Percentiles rank a stretch among this genome's conserved stretches.
These are phyloP conservation scores for Lepiota venenata DNA, from an alignment of 768 basidiomycete species.

Conservation along the genomic window DNA sequence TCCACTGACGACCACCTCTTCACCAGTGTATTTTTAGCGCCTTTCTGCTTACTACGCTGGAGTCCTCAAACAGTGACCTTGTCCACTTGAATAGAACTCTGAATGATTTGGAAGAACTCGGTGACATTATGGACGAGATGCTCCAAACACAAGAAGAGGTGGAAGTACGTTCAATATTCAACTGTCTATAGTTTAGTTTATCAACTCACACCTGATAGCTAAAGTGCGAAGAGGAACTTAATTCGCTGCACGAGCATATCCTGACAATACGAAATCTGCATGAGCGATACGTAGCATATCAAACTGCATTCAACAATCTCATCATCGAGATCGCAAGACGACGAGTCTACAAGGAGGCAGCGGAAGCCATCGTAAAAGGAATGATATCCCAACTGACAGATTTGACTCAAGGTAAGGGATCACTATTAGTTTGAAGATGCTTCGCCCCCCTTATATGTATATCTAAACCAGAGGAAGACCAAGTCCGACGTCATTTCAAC, in stretches of 20 bases:
- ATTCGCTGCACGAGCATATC: constrained; percentile 57
- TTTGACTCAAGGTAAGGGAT: constrained; percentile 61
- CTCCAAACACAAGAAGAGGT: constrained; percentile 62
- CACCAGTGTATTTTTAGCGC: constrained; percentile 34
- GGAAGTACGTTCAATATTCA: constrained; percentile 43
- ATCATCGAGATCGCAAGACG: constrained; percentile 72
- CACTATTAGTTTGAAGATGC: neutral
- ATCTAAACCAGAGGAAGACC: constrained; percentile 56
- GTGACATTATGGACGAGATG: constrained; percentile 79
- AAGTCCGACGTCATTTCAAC: constrained; percentile 65
- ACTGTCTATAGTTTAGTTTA: neutral
- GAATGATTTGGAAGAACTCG: constrained; percentile 71
- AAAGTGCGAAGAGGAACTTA: constrained; percentile 51
- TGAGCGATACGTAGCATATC: constrained; percentile 64
- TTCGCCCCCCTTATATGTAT: neutral
- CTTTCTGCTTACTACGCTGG: constrained; percentile 42
- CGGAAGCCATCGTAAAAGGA: constrained; percentile 59
- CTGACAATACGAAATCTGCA: constrained; percentile 61
- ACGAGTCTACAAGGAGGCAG: constrained; percentile 59
- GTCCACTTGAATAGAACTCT: constrained; percentile 47
- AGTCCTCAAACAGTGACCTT: constrained; percentile 42
- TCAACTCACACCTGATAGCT: constrained; percentile 27
- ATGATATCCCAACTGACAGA: constrained; percentile 64
- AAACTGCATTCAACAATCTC: constrained; percentile 69
- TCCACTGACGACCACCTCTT: neutral